Evolutionary conservation across 768 basidiomycete genomes (phyloP).

Genomic region (Lactarius hengduanensis): DNA sequence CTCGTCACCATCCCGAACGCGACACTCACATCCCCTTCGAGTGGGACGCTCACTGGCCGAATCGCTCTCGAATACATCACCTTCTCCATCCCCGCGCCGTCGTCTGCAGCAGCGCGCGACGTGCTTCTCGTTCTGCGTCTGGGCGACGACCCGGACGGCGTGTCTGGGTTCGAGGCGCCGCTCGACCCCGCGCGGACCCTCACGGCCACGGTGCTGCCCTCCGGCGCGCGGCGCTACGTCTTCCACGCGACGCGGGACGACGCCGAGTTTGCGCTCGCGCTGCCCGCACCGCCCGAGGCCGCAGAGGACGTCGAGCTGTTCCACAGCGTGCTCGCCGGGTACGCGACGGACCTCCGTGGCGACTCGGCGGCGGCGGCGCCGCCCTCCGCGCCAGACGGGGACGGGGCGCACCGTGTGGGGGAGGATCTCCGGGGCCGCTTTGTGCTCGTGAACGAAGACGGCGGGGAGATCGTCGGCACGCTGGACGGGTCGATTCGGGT

Average conservation of each 20-base stretch:
- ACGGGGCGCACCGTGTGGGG: background rate
- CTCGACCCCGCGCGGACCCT: slow-evolving; percentile 26
- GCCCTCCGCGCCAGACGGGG: background rate
- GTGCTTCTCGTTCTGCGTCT: slow-evolving; percentile 28
- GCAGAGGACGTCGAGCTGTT: slow-evolving; percentile 25
- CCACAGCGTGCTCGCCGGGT: slow-evolving; percentile 27
- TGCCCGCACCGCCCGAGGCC: slow-evolving; percentile 13
- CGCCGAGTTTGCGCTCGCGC: slow-evolving; percentile 18
- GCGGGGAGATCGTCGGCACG: slow-evolving; percentile 26
- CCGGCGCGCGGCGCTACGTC: slow-evolving; percentile 23
- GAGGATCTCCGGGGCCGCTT: slow-evolving; percentile 29
- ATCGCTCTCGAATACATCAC: slow-evolving; percentile 28
- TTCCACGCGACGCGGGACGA: slow-evolving; percentile 27
- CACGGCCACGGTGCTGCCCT: slow-evolving; percentile 15
- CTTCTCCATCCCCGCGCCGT: slow-evolving; percentile 7
- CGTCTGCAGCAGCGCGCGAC: slow-evolving; percentile 8
- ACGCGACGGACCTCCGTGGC: slow-evolving; percentile 19
- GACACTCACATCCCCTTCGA: slow-evolving; percentile 21
- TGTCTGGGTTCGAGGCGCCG: slow-evolving; percentile 22
- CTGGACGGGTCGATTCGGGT: slow-evolving; percentile 24
- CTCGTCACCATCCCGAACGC: slow-evolving; percentile 26
- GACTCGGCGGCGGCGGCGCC: background rate
- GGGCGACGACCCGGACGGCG: slow-evolving; percentile 2
- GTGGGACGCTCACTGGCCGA: slow-evolving; percentile 15
- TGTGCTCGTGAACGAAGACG: slow-evolving; percentile 27